These are phyloP conservation scores for Raphanus hybrid DNA, from an alignment of 441 rosid species.

Conservation along the genomic window DNA sequence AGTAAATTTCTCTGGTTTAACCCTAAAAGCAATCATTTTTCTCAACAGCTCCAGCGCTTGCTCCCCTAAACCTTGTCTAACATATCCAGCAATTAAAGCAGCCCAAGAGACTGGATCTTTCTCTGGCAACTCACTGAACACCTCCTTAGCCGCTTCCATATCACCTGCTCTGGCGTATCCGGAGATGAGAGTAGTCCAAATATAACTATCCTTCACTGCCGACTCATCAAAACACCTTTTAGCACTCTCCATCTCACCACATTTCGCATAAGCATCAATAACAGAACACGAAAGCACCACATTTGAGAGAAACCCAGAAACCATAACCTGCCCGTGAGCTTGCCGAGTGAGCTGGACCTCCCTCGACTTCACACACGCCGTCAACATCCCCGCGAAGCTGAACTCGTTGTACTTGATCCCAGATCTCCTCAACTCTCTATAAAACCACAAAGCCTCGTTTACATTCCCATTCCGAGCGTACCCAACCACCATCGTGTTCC, in stretches of 20 bases:
- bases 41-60: slow-evolving; percentile 50
- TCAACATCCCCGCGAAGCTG: slow-evolving; percentile 71
- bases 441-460: slow-evolving; percentile 54
- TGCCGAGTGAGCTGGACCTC: slow-evolving; percentile 57
- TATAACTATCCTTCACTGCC: slow-evolving; percentile 52
- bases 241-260: slow-evolving; percentile 56
- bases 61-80: slow-evolving; percentile 52
- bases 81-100: slow-evolving; percentile 62
- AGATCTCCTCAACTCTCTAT: slow-evolving; percentile 56
- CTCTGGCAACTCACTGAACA: slow-evolving; percentile 57
- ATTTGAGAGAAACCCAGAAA: slow-evolving; percentile 62
- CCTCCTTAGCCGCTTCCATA: slow-evolving; percentile 53
- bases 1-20: slow-evolving; percentile 64
- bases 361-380: slow-evolving; percentile 58
- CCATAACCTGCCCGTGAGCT: slow-evolving; percentile 83
- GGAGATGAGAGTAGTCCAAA: slow-evolving; percentile 66
- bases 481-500: slow-evolving; percentile 83
- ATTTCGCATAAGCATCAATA: slow-evolving; percentile 75
- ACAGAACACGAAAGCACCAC: slow-evolving; percentile 59
- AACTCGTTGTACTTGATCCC: slow-evolving; percentile 64
- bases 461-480: slow-evolving; percentile 52
- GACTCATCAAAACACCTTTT: slow-evolving; percentile 55
- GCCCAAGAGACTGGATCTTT: slow-evolving; percentile 65
- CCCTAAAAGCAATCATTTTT: slow-evolving; percentile 47
- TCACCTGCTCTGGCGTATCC: slow-evolving; percentile 60